A percentile compares a stretch with the other conserved stretches of the same genome.
Conservation (phyloP, 2,329 filamentous ascomycete genomes). For the Colletotrichum tropicale region DNA sequence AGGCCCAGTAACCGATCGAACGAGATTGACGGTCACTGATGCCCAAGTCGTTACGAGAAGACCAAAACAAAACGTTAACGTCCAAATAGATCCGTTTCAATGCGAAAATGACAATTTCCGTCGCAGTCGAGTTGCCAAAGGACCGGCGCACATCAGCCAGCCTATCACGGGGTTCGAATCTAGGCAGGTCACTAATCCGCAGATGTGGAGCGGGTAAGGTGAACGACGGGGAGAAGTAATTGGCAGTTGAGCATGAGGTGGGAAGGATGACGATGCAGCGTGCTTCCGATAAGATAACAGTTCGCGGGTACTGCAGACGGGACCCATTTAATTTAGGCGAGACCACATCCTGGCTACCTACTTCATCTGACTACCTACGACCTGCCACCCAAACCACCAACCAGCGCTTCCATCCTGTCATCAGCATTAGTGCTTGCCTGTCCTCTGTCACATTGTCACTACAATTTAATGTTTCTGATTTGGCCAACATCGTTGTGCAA, state of each 20-base stretch:
- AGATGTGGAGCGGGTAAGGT: conserved; percentile 10
- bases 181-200: neutral
- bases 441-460: neutral
- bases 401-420: neutral
- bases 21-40: neutral
- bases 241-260: neutral
- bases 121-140: neutral
- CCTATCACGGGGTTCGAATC: conserved; percentile 1
- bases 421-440: neutral
- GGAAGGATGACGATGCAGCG: neutral
- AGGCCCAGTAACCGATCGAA: neutral
- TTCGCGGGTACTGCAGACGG: neutral
- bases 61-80: neutral
- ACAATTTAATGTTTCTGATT: neutral
- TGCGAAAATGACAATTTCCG: neutral
- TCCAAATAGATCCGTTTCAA: neutral
- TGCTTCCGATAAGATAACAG: conserved; percentile 13
- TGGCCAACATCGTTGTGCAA: neutral
- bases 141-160: neutral
- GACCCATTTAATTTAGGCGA: conserved; percentile 10
- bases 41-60: neutral
- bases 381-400: neutral
- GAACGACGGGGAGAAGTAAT: conserved; percentile 10
- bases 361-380: neutral
- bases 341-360: neutral